Base-by-base conservation (phyloP, 202 grass and related monocot species). In the Musa balbisiana region DNA sequence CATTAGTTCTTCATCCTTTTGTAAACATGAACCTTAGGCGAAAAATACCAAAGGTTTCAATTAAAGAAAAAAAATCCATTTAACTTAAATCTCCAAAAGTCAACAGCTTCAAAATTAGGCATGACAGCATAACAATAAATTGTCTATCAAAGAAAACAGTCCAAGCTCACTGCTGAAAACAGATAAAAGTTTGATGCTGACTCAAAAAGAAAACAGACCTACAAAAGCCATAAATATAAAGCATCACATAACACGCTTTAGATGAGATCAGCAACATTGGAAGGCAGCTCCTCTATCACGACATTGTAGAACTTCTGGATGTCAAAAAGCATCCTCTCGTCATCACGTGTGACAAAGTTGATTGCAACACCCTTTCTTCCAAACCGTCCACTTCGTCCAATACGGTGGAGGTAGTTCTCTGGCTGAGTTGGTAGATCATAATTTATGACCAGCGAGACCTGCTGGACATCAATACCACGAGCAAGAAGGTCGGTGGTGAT, bases 271-370 rank as follows among this genome's bases (percentile, higher is more conserved):
- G 43, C 67, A 17, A 70, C 67, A 21, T 70, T 70, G 43, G 67
- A 70, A 70, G 67, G 67, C 49, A 70, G 67, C 67, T 51, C 67
- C 67, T 70, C 67, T 70, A 70, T 70, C 43, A 51, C 49, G 8
- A 70, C 67, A 9, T 70, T 70, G 67, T 70, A 70, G 10, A 70
- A 70, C 67, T 3, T 70, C 49, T 70, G 67, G 17, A 70, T 70
- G 20, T 70, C 67, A 51, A 10, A 70, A 16, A 70, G 19, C 67
- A 70, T 70, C 67, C 67, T 70, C 43, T 70, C 43, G 14, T 70
- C 67, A 11, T 70, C 67, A 5, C 43, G 67, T 19, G 49, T 51
- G 0, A 51, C 33, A 52, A 70, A 70, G 43, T 70, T 70, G 19
- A 70, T 70, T 9, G 67, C 67, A 2, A 70, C 67, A 70, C 67